Evolutionary conservation across 805 yeast genomes (phyloP), one percentile per base, ranked within the genome.

Genomic region (Sporopachydermia lactativora): DNA sequence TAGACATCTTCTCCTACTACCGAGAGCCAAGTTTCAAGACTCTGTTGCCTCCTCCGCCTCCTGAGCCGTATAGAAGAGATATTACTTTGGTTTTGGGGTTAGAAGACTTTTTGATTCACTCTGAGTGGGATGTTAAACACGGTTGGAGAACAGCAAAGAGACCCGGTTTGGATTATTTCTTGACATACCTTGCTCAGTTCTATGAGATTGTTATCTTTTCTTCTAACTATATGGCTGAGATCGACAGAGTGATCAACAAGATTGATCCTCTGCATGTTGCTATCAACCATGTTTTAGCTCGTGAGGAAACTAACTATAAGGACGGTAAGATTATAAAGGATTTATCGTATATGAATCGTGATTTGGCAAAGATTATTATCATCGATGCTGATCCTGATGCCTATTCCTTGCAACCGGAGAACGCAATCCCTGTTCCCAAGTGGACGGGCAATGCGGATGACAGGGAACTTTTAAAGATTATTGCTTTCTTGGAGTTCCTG

Each of bases 111-210:
- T 70, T 92, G 55, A 75, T 89, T 43, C 96, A 92, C 59, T 77
- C 94, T 34, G 83, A 81, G 47, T 92, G 98, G 98, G 73, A 83
- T 43, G 75, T 84, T 49, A 76, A 83, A 60, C 70, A 75, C 56
- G 98, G 98, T 41, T 92, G 99, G 99, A 79, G 92, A 65, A 89
- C 96, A 13, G 97, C 95, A 19, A 92, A 92, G 69, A 84, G 99
- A 66, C 97, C 98, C 24, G 99, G 98, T 47, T 77, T 85, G 45
- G 98, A 94, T 61, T 92, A 92, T 67, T 92, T 92, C 64, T 66
- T 92, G 57, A 95, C 94, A 18, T 92, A 92, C 62, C 67, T 92
- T 51, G 82, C 96, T 4, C 95, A 84, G 64, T 89, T 86, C 67
- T 92, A 89, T 62, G 99, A 92, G 65, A 79, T 92, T 57, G 97